These are phyloP conservation scores for Cicer pinnatifidum DNA, from an alignment of 306 rosid genomes.

Conservation along the genomic window DNA sequence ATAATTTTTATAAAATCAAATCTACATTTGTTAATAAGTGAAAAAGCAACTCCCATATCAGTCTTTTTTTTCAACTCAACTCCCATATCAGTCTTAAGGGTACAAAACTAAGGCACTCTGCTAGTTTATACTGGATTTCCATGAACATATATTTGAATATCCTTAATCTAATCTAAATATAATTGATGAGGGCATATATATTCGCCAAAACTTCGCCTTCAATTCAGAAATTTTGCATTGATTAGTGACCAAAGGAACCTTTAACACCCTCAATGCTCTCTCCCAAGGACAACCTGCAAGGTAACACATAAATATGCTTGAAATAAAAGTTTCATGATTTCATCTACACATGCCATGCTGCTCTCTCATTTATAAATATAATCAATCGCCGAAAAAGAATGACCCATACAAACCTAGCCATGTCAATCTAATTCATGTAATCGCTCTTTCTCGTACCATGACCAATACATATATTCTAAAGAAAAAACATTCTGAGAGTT, in stretches of 20 bases:
- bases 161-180: background rate
- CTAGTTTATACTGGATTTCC: slow-evolving; percentile 2
- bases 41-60: too few species aligned
- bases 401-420: slow-evolving; percentile 24
- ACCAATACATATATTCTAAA: background rate
- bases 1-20: too few species aligned
- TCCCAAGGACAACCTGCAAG: slow-evolving; percentile 79
- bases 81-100: background rate
- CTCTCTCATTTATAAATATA: slow-evolving; percentile 10
- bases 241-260: slow-evolving; percentile 67
- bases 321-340: slow-evolving; percentile 29
- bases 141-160: background rate
- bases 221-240: slow-evolving; percentile 17
- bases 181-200: background rate
- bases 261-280: slow-evolving; percentile 85
- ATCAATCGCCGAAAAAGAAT: background rate
- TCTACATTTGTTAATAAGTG: too few species aligned
- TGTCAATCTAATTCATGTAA: background rate
- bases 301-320: slow-evolving; percentile 22
- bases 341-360: slow-evolving; percentile 16
- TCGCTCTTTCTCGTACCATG: too few species aligned
- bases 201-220: slow-evolving; percentile 23
- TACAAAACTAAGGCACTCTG: slow-evolving; percentile 23
- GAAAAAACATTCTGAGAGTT: background rate
- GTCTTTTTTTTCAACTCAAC: background rate